Conservation (phyloP, 768 basidiomycete species). For the Pulveroboletus sp. region DNA sequence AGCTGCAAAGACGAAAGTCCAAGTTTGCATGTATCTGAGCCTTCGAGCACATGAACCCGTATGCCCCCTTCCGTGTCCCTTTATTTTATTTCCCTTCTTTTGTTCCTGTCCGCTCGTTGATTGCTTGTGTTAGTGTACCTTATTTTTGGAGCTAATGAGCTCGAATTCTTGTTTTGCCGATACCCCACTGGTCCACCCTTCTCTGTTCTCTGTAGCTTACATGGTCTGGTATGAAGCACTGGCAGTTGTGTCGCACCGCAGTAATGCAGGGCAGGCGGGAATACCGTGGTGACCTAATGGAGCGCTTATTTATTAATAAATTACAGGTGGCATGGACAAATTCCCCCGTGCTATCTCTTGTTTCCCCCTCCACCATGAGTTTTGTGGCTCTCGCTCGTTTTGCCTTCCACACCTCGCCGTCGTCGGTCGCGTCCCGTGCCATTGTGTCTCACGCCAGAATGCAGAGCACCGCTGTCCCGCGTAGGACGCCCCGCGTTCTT, state of each 20-base stretch:
- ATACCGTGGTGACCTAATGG: background rate
- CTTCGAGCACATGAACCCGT: conserved; percentile 3
- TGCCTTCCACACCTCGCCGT: conserved; percentile 10
- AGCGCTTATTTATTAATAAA: conserved; percentile 12
- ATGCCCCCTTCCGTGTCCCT: conserved; percentile 4
- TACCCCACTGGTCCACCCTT: conserved; percentile 23
- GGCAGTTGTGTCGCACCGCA: conserved; percentile 14
- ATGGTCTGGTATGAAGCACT: conserved; percentile 30
- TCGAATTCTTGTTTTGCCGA: conserved; percentile 24
- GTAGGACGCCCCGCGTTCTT: conserved; percentile 45
- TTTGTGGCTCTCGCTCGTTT: conserved; percentile 25
- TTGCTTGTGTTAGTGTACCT: conserved; percentile 29
- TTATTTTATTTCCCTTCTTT: conserved; percentile 3
- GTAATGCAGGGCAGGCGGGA: too few relatives aligned
- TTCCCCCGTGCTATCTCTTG: conserved; percentile 9
- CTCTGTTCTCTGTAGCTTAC: conserved; percentile 34
- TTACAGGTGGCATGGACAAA: conserved; percentile 8
- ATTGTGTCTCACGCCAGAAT: conserved; percentile 12
- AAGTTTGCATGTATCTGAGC: conserved; percentile 85
- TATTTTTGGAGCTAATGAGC: conserved; percentile 26
- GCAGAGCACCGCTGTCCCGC: conserved; percentile 26
- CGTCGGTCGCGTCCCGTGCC: conserved; percentile 10
- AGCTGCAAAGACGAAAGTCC: conserved; percentile 77
- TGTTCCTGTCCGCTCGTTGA: conserved; percentile 11
- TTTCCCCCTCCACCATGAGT: conserved; percentile 23